Conservation (phyloP, 176 grass and related monocot species). For the Echinochloa phyllopogon region DNA sequence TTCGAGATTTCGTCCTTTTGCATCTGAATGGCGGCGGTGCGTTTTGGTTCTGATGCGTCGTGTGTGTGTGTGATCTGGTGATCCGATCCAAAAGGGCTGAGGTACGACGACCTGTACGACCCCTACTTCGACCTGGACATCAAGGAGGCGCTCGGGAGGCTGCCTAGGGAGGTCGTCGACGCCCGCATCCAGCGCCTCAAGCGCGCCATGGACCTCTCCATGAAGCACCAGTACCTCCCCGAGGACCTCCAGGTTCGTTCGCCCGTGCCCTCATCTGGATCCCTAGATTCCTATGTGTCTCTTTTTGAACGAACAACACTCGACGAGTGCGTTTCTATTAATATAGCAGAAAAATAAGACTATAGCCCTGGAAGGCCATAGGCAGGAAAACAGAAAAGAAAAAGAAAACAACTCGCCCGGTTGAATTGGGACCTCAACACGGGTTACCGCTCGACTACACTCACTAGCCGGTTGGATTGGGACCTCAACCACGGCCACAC, state of each 20-base stretch:
- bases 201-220: slow-evolving; percentile 92
- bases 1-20: neutral
- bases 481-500: no score
- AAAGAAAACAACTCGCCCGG: no score
- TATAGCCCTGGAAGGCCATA: no score
- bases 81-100: slow-evolving; percentile 54
- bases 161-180: slow-evolving; percentile 87
- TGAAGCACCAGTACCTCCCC: slow-evolving; percentile 96
- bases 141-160: slow-evolving; percentile 87
- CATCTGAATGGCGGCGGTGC: neutral
- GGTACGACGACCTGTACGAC: slow-evolving; percentile 94
- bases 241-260: slow-evolving; percentile 70
- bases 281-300: neutral
- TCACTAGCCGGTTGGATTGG: no score
- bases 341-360: no score
- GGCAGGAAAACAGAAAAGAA: no score
- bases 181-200: slow-evolving; percentile 95
- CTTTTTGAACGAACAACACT: no score
- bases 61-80: neutral
- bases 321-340: no score
- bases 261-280: slow-evolving; percentile 18
- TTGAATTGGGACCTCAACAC: no score
- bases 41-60: neutral
- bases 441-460: no score
- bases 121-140: slow-evolving; percentile 81